Base-by-base conservation (phyloP, 768 basidiomycete genomes). In the Kwoniella dendrophila region DNA sequence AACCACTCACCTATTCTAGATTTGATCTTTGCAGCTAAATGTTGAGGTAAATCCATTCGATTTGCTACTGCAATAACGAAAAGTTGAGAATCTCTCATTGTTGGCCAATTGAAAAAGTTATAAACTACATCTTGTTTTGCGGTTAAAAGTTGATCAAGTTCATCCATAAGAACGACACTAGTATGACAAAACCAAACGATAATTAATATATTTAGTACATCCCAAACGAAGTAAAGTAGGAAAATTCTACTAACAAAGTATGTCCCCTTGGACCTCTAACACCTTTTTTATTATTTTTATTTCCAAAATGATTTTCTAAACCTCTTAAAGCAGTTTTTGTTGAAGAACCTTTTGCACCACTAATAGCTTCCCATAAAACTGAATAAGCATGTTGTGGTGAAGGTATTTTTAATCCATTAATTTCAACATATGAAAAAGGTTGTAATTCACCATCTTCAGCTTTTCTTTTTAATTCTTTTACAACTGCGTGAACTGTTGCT, bases 21-120 rank as follows among this genome's bases (percentile, higher is more conserved):
- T 56, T 91, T 84, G 50, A 98, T 94, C 58, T 95, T 87, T 0
- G 92, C 92, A 2, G 84, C 88, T 86, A 99, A 89, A 45, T 95
- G 84, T 78, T 98, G 95, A 0, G 96, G 96, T 56, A 98, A 83
- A 73, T 98, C 95, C 90, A 96, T 95, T 30, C 95, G 93, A 75
- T 98, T 99, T 6, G 96, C 96, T 0, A 99, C 93, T 0, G 96
- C 95, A 52, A 99, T 85, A 1, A 99, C 96, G 53, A 97, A 87
- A 4, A 99, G 84, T 77, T 90, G 90, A 60, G 92, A 93, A 20
- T 86, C 87, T 0, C 85, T 83, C 52, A 96, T 82, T 3, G 93
- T 95, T 1, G 96, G 96, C 95, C 96, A 99, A 76, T 99, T 98
- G 84, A 98, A 98, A 80, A 99, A 98, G 74, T 97, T 97, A 80